Evolutionary conservation across 805 yeast species (phyloP).

Genomic region (Myxozyma mucilagina): DNA sequence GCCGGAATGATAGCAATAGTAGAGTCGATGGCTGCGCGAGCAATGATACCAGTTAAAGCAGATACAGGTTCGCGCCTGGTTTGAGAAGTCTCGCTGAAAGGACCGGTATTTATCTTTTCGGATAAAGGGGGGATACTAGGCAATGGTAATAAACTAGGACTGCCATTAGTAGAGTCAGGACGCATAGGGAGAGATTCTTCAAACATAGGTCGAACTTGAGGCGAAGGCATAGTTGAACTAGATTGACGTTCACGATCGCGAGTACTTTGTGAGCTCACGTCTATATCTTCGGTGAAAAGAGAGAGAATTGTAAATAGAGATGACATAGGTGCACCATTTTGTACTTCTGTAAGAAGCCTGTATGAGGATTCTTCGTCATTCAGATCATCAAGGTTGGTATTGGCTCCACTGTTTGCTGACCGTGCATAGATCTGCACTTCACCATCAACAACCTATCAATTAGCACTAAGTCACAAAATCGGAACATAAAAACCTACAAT

Average conservation of each 20-base stretch:
- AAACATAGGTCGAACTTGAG: slow-evolving; percentile 4
- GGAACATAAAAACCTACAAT: slow-evolving; percentile 47
- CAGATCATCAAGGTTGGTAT: background rate
- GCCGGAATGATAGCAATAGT: slow-evolving; percentile 92
- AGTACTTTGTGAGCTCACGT: slow-evolving; percentile 20
- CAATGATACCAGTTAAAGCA: slow-evolving; percentile 52
- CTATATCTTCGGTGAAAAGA: slow-evolving; percentile 57
- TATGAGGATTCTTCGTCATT: slow-evolving; percentile 16
- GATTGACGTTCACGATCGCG: background rate
- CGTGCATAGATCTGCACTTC: slow-evolving; percentile 73
- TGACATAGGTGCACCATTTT: slow-evolving; percentile 63
- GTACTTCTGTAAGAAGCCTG: slow-evolving; percentile 34
- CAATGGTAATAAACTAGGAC: slow-evolving; percentile 9
- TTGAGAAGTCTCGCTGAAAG: background rate
- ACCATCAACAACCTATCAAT: slow-evolving; percentile 69
- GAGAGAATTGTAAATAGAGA: slow-evolving; percentile 79
- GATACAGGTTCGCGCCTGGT: background rate
- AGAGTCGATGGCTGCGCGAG: slow-evolving; percentile 70
- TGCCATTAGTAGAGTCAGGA: background rate
- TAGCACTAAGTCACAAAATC: background rate
- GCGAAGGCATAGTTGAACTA: background rate
- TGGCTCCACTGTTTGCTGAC: slow-evolving; percentile 37
- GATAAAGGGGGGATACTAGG: slow-evolving; percentile 22
- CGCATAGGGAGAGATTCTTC: slow-evolving; percentile 17
- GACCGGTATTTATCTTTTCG: slow-evolving; percentile 1